Base-by-base conservation (phyloP, 2,329 filamentous ascomycete genomes). In the Hypoxylon sp. region DNA sequence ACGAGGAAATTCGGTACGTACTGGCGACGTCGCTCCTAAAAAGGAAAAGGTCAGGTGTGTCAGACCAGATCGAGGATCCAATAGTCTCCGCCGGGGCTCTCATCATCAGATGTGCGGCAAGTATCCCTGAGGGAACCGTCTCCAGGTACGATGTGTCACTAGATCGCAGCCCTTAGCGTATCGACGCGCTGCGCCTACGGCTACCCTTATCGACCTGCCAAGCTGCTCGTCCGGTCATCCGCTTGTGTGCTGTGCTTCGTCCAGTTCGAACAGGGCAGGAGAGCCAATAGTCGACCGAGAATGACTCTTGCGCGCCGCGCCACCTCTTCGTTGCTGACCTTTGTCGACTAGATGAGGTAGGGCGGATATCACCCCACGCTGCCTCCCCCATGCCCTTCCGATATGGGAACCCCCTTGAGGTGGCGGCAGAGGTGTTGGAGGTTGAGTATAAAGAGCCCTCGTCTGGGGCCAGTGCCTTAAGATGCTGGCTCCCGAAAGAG, bases 21-120 rank as follows among this genome's bases (percentile, higher is more conserved):
- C 53, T 43, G 46, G 46, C 58, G 40, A 58, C 48, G 51, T 64
- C 55, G 55, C 58, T 59, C 58, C 61, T 45, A 64, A 64, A 64
- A 26, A 38, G 61, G 61, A 62, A 64, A 59, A 23, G 61, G 58
- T 62, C 61, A 64, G 61, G 61, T 64, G 61, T 64, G 61, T 64
- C 61, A 64, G 61, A 64, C 55, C 55, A 59, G 57, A 53, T 59
- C 58, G 58, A 59, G 48, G 61, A 53, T 58, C 61, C 61, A 64
- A 64, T 64, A 64, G 58, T 59, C 46, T 56, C 55, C 40, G 31
- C 58, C 35, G 41, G n/a, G 49, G 33, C 48, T 58, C 55, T 50
- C 58, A 64, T 64, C 58, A 64, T 64, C 58, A 65, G 62, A 60
- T 56, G 57, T 58, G 51, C 57, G 52, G 55, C 56, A 63, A 52